Base-by-base conservation (phyloP, 495 filamentous ascomycete genomes). In the Ramalina peruviana region DNA sequence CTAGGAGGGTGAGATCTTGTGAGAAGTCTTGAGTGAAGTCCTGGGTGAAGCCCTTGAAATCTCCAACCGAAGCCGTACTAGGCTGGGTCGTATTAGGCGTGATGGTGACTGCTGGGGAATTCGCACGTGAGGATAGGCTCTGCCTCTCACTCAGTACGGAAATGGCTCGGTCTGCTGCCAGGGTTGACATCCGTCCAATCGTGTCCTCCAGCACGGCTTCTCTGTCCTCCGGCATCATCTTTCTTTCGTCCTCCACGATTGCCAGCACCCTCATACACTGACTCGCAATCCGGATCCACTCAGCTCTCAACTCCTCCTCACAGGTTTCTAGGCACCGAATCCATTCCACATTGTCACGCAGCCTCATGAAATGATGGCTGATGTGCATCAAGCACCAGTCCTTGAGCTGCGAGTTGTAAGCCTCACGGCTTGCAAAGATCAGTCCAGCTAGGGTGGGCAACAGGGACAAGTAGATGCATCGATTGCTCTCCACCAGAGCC, bases 331-430 rank as follows among this genome's bases (percentile, higher is more conserved):
- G 3, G 25, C 42, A 33, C 6, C 41, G 25, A 13, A 42, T 36
- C 57, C 57, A 59, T 11, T 50, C 36, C 5, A n/a, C 11, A 15
- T 45, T 49, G n/a, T 52, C 30, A 25, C 39, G 48, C 12, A 59
- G 54, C 13, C 43, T 37, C 17, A 45, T 19, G 17, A 48, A 40
- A 33, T 46, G 45, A 13, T 54, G 33, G 2, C 40, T 48, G 17
- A 59, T 40, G n/a, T 56, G 57, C 17, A 42, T 40, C 40, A 59
- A 11, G 20, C 48, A 21, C 54, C 54, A 59, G 2, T 40, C 20
- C 30, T 51, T 53, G 9, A 59, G 30, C 4, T 26, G 11, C 5
- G 42, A 12, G 6, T 56, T 41, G 40, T 54, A 55, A 10, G 21
- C 37, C 9, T n/a, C 27, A 19, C 41, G 26, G 7, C 16, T 21